Conservation (phyloP, 2,329 filamentous ascomycete species). For the Alternaria sp. region DNA sequence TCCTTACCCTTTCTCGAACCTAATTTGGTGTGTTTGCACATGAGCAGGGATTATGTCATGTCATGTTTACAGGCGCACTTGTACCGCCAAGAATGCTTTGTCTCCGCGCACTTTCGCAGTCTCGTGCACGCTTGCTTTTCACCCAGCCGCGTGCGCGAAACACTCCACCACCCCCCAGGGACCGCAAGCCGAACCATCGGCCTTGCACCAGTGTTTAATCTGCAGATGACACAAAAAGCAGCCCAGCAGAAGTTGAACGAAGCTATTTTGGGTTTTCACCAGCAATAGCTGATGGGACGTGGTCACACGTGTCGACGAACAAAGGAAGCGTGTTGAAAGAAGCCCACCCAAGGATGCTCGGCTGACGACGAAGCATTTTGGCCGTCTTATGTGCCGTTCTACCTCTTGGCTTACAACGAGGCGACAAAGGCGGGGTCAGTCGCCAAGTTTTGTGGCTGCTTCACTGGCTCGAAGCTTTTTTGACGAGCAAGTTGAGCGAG, state of each 20-base stretch:
- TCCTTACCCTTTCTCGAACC: not conserved
- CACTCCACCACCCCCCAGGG: conserved; percentile 10
- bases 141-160: conserved; percentile 15
- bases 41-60: conserved; percentile 5
- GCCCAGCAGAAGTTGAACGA: not conserved
- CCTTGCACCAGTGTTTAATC: not conserved
- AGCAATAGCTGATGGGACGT: conserved; percentile 5
- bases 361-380: conserved; percentile 35
- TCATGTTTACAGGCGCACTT: conserved; percentile 7
- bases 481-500: conserved; percentile 19
- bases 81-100: conserved; percentile 11
- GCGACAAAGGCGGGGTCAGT: conserved; percentile 29
- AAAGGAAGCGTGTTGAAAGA: conserved; percentile 42
- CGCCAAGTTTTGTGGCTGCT: conserved; percentile 40
- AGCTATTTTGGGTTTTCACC: not conserved
- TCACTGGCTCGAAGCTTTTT: conserved; percentile 39
- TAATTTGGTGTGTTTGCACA: conserved; percentile 6
- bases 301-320: conserved; percentile 1
- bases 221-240: conserved; percentile 5
- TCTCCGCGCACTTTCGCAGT: conserved; percentile 10
- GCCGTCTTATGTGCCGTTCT: conserved; percentile 16
- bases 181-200: conserved; percentile 3
- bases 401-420: conserved; percentile 33
- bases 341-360: conserved; percentile 43
- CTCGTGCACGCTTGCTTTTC: conserved; percentile 7